Conservation (phyloP, 1,284 basidiomycete genomes). For the Apiotrichum montevideense region DNA sequence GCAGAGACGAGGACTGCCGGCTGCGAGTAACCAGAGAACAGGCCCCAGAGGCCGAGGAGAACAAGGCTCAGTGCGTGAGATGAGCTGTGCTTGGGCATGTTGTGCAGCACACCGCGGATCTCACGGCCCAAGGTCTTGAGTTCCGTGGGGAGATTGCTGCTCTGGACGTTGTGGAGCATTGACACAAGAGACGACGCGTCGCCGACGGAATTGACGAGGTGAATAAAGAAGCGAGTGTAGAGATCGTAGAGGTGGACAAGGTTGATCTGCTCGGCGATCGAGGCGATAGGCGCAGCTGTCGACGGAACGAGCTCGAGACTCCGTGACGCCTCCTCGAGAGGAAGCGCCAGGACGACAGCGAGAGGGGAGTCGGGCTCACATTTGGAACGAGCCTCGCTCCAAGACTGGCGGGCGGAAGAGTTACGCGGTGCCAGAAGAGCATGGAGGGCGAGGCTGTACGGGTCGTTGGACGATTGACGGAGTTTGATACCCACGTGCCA, state of each 20-base stretch:
- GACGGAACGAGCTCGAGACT: constrained; percentile 28
- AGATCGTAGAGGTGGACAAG: constrained; percentile 44
- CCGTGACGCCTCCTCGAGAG: constrained; percentile 32
- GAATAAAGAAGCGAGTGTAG: constrained; percentile 40
- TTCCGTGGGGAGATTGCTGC: constrained; percentile 19
- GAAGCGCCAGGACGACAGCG: constrained; percentile 33
- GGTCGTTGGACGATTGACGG: constrained; percentile 21
- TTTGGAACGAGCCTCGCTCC: constrained; percentile 31
- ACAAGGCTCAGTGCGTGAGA: constrained; percentile 43
- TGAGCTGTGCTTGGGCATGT: constrained; percentile 32
- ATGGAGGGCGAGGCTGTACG: constrained; percentile 35
- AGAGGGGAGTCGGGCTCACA: constrained; percentile 27
- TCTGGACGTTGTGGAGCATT: constrained; percentile 28
- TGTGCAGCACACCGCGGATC: constrained; percentile 33
- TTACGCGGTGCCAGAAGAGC: constrained; percentile 30
- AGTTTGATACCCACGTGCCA: constrained; percentile 31
- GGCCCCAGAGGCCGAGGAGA: constrained; percentile 44
- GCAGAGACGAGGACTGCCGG: constrained; percentile 39
- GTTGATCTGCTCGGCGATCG: constrained; percentile 43
- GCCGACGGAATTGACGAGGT: constrained; percentile 33
- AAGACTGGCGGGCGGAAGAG: constrained; percentile 22
- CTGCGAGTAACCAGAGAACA: constrained; percentile 34
- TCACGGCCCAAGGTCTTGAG: constrained; percentile 32
- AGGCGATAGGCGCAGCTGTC: constrained; percentile 34
- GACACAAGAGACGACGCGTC: constrained; percentile 19